Percentiles rank a stretch among this genome's conserved stretches.
phyloP scores from a whole-genome alignment of 2,329 filamentous ascomycete species.

The Colletotrichum sp. region DNA sequence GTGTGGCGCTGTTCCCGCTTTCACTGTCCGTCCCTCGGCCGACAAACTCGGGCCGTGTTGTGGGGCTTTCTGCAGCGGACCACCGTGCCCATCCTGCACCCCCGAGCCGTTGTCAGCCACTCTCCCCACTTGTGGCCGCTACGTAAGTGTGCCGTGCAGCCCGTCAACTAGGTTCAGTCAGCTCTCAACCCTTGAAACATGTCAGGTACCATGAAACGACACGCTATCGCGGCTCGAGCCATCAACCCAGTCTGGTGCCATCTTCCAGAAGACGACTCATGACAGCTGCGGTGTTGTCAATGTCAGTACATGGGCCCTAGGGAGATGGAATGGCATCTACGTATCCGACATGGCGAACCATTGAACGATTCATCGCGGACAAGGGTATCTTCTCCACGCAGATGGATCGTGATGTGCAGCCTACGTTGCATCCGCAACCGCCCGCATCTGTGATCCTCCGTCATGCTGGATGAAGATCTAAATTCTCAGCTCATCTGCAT shows the following conservation, averaged over 20 bases:
- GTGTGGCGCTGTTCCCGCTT: not conserved
- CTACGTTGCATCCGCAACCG: not conserved
- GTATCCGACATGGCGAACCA: not conserved
- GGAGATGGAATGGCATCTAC: not conserved
- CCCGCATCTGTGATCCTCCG: not conserved
- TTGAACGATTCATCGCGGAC: not conserved
- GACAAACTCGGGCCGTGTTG: not conserved
- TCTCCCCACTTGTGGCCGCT: not conserved
- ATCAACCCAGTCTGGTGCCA: not conserved
- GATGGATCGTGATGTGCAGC: not conserved
- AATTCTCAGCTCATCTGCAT: not conserved
- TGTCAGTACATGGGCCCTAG: not conserved
- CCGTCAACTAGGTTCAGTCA: not conserved
- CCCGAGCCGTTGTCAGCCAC: not conserved
- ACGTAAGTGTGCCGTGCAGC: not conserved
- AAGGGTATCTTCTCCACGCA: not conserved
- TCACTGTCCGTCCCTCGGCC: not conserved
- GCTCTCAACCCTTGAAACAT: conserved; percentile 14
- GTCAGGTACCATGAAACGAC: conserved; percentile 13
- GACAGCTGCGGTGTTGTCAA: not conserved
- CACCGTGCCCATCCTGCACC: not conserved
- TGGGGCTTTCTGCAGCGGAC: not conserved
- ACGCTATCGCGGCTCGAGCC: not conserved
- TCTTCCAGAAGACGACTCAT: not conserved
- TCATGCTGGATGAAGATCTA: not conserved